phyloP scores from a whole-genome alignment of 2,329 filamentous ascomycete species.

The Metarhizium brunneum region DNA sequence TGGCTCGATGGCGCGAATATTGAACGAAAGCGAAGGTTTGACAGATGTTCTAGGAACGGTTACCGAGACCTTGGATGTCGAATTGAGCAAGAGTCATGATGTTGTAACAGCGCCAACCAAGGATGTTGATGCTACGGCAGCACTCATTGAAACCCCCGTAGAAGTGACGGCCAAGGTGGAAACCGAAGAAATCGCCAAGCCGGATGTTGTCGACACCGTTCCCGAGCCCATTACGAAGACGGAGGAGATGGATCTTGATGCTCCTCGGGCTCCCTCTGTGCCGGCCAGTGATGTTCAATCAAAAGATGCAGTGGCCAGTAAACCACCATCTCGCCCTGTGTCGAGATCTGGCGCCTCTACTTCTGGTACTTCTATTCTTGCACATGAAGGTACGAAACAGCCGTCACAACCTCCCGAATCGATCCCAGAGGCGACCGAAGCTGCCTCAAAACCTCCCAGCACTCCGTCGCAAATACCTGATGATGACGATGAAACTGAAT shows the following conservation, averaged over 20 bases:
- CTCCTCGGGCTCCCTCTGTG: constrained; percentile 3
- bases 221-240: constrained; percentile 19
- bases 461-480: constrained; percentile 40
- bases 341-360: constrained; percentile 2
- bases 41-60: constrained; percentile 31
- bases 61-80: constrained; percentile 9
- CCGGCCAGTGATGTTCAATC: constrained; percentile 2
- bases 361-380: neutral
- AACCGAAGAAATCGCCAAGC: constrained; percentile 1
- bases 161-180: neutral
- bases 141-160: neutral
- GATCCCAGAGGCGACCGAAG: constrained; percentile 18
- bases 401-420: neutral
- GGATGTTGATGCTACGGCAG: neutral
- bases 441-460: constrained; percentile 27
- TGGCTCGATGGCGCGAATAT: constrained; percentile 37
- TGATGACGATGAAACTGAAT: constrained; percentile 44
- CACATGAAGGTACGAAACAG: neutral
- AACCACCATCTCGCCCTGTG: constrained; percentile 1
- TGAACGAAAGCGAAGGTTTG: constrained; percentile 35
- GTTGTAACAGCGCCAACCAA: neutral
- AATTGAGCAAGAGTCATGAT: neutral
- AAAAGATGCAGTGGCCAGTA: neutral
- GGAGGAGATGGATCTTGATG: constrained; percentile 33
- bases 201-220: neutral